These are phyloP conservation scores for Sporothrix dimorphospora DNA, from an alignment of 2,329 filamentous ascomycete genomes.

Conservation along the genomic window DNA sequence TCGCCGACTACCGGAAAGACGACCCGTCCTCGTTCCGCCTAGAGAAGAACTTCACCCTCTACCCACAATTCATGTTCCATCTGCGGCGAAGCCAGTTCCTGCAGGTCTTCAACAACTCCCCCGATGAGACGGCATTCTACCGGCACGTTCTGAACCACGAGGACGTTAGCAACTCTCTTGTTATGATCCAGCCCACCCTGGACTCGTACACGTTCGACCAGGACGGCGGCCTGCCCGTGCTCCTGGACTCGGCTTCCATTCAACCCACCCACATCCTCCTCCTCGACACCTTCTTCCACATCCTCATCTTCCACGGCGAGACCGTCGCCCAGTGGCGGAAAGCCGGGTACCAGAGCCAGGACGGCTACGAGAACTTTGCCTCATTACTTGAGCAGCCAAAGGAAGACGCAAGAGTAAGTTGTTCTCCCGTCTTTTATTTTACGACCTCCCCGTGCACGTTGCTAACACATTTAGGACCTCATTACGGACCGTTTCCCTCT, in stretches of 20 bases:
- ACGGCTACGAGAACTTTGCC: constrained; percentile 96
- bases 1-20: constrained; percentile 97
- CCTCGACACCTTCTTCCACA: constrained; percentile 98
- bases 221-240: constrained; percentile 88
- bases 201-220: constrained; percentile 98
- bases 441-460: background rate
- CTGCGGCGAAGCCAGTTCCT: constrained; percentile 94
- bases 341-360: constrained; percentile 95
- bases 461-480: too few relatives aligned
- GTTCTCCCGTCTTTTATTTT: background rate
- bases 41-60: constrained; percentile 98
- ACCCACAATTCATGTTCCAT: constrained; percentile 99
- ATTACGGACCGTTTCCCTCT: constrained; percentile 98
- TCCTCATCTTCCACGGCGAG: constrained; percentile 98
- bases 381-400: constrained; percentile 87
- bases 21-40: constrained; percentile 95
- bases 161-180: constrained; percentile 91
- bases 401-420: constrained; percentile 77
- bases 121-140: constrained; percentile 99
- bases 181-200: constrained; percentile 98
- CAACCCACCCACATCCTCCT: constrained; percentile 91
- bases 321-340: constrained; percentile 98
- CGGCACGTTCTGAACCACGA: constrained; percentile 96
- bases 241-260: constrained; percentile 94
- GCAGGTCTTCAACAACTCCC: constrained; percentile 99